phyloP scores from a whole-genome alignment of 441 rosid species.

The Populus hybrid region DNA sequence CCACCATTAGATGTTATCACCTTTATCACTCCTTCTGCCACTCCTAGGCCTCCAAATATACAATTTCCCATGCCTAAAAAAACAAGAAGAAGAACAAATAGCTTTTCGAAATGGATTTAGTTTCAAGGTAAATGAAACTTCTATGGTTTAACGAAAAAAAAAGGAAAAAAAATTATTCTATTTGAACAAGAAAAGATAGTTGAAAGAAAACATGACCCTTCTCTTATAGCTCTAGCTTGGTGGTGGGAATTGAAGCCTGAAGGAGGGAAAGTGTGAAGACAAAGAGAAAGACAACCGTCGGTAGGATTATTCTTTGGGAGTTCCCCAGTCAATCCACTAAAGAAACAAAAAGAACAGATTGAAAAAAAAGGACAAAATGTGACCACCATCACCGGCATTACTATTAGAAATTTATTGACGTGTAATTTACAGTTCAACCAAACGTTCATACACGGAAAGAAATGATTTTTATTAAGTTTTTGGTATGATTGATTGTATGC shows the following conservation, averaged over 20 bases:
- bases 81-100: not conserved
- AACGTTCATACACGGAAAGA: constrained; percentile 11
- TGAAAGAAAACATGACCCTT: not conserved
- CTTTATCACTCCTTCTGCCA: constrained; percentile 35
- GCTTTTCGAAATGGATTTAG: not conserved
- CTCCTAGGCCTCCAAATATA: constrained; percentile 54
- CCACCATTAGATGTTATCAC: constrained; percentile 58
- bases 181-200: not conserved
- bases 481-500: not conserved
- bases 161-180: not conserved
- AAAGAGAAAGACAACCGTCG: constrained; percentile 16
- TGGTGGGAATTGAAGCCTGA: not conserved
- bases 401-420: not conserved
- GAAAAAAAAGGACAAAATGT: not conserved
- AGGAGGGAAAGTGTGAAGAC: not conserved
- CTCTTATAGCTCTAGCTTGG: not conserved
- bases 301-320: constrained; percentile 26
- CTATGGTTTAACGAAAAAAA: too few relatives aligned
- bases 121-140: not conserved
- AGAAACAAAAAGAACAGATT: constrained; percentile 3
- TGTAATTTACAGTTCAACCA: not conserved
- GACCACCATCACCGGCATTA: not conserved
- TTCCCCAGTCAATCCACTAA: constrained; percentile 5
- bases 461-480: not conserved
- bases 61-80: constrained; percentile 63